Base-by-base conservation (phyloP, 768 basidiomycete species). In the Pilatotrama ljubarskyi region DNA sequence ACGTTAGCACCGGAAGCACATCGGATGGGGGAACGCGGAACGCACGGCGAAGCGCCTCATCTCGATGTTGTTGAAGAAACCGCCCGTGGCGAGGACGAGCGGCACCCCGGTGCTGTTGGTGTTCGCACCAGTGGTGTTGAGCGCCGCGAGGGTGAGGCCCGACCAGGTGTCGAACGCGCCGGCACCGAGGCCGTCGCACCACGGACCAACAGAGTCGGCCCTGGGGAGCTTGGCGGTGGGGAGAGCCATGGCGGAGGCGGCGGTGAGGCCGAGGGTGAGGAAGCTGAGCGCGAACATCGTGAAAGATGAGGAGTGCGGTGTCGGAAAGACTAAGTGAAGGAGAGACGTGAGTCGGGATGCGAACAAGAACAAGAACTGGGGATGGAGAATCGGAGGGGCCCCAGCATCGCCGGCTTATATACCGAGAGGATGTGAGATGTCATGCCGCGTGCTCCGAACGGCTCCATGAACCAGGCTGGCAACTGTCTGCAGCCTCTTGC, bases 81-180 rank as follows among this genome's bases (percentile, higher is more conserved):
- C 68, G 5, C 60, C 66, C 70, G 76, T 40, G 72, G 74, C 58
- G 75, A 80, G 72, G 24, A 82, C 82, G 41, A 83, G 66, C 9
- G 82, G 80, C 3, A 68, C 76, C 0, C 81, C 82, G 1, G 79
- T 82, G 22, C 60, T 54, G 66, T 82, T 81, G 2, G 74, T 64
- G 59, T 82, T 82, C 4, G 75, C 69, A 9, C 70, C 64, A 0
- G 78, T 76, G 13, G 70, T 66, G 65, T 82, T 81, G 56, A 69
- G 67, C 5, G 81, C 82, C 32, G 77, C 72, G 40, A 84, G 74
- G 5, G 77, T 81, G 69, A 83, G 80, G 63, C 77, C 77, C 61
- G 69, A 73, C 17, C 73, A 61, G 20, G 46, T 61, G 61, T 69
- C 68, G 63, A 68, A 69, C 17, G 60, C 66, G 46, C 62, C 64